Base-by-base conservation (phyloP, 805 yeast species). In the Saturnispora sekii region DNA sequence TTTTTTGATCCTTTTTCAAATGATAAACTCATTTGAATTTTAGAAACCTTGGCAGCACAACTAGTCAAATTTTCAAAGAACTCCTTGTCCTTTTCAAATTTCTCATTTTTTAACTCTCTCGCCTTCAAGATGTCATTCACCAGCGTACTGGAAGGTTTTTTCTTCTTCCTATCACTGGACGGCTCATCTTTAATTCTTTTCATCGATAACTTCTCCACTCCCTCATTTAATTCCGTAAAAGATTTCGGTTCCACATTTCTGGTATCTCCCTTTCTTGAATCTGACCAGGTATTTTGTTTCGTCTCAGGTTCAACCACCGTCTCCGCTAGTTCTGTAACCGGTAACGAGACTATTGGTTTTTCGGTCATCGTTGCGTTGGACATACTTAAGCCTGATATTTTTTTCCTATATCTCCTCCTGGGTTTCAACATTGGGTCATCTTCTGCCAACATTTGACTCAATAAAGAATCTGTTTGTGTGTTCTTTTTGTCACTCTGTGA, bases 21-120 rank as follows among this genome's bases (percentile, higher is more conserved):
- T n/a, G 32, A n/a, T 35, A 47, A 17, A 15, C 39, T 35, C 6
- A 53, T 29, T 7, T 52, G 43, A 7, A 53, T 44, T 36, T 46
- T 50, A 4, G 42, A 42, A 5, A 52, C 49, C 15, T 50, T 51
- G 3, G 46, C 37, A 11, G 32, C 29, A 4, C 17, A 35, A 1
- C 35, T 32, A 11, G 36, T 31, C 9, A 38, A 39, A 11, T 17
- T 12, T 10, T 35, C 42, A 2, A 47, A 10, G 6, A 47, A 14
- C 15, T 43, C 46, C 14, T 47, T 33, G 2, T 45, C 45, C 11
- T 44, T 32, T 21, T 40, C 33, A 1, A 31, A 30, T 17, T 41
- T 47, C 6, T 40, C 43, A 11, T 43, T 46, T 34, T 47, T 51
- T 26, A 52, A 17, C 17, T 48, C 44, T 41, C 53, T 53, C 12